Conservation (phyloP, 2,329 filamentous ascomycete genomes). For the Scedosporium aurantiacum region DNA sequence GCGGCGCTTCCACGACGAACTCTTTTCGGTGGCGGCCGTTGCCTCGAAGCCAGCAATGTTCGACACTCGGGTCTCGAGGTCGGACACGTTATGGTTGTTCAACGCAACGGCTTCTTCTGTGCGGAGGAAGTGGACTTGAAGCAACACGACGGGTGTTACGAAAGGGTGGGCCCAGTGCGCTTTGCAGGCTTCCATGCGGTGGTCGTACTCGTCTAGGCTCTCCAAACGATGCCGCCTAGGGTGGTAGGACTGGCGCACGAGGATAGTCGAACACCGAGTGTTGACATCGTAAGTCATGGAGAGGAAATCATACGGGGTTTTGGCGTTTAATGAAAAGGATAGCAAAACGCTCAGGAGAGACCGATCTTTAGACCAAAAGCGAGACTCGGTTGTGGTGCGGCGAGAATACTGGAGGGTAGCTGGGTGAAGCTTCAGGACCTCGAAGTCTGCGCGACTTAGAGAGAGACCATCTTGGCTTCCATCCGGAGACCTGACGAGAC, state of each 20-base stretch:
- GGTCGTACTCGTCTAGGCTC: slow-evolving; percentile 31
- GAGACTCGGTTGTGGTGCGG: slow-evolving; percentile 26
- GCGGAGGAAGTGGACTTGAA: slow-evolving; percentile 33
- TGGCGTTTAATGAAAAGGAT: slow-evolving; percentile 31
- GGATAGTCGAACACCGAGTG: slow-evolving; percentile 25
- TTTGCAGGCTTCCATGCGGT: slow-evolving; percentile 31
- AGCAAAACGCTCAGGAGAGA: slow-evolving; percentile 29
- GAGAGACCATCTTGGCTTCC: slow-evolving; percentile 23
- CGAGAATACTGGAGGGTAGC: slow-evolving; percentile 28
- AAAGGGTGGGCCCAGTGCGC: slow-evolving; percentile 34
- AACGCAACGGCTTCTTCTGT: slow-evolving; percentile 32
- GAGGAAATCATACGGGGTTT: slow-evolving; percentile 34
- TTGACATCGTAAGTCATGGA: slow-evolving; percentile 33
- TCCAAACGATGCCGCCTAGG: slow-evolving; percentile 28
- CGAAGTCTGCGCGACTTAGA: slow-evolving; percentile 22
- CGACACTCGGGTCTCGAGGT: slow-evolving; percentile 30
- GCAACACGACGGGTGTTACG: slow-evolving; percentile 31
- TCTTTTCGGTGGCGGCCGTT: slow-evolving; percentile 16
- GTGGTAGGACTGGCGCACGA: slow-evolving; percentile 32
- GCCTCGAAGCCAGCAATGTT: slow-evolving; percentile 28
- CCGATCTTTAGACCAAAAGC: slow-evolving; percentile 27
- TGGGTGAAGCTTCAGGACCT: slow-evolving; percentile 25
- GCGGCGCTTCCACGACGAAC: slow-evolving; percentile 14
- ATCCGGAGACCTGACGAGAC: slow-evolving; percentile 19
- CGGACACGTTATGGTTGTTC: slow-evolving; percentile 29